These are phyloP conservation scores for Zymoseptoria brevis DNA, from an alignment of 2,329 filamentous ascomycete species.

Conservation along the genomic window DNA sequence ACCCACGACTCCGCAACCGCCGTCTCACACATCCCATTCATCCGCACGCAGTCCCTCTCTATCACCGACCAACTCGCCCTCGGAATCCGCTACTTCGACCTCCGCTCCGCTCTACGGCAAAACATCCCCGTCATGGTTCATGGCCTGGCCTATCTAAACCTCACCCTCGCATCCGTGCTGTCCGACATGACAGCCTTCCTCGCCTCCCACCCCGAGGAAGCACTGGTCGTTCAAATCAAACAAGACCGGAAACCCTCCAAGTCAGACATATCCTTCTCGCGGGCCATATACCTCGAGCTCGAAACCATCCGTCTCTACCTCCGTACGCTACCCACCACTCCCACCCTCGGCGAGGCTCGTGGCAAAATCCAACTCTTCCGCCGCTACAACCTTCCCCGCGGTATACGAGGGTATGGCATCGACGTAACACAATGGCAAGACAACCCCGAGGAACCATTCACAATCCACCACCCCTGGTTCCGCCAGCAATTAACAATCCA, in stretches of 20 bases:
- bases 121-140: slow-evolving; percentile 31
- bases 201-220: slow-evolving; percentile 23
- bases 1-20: slow-evolving; percentile 32
- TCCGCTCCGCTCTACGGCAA: slow-evolving; percentile 28
- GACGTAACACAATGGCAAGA: slow-evolving; percentile 30
- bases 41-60: slow-evolving; percentile 27
- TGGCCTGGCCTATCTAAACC: slow-evolving; percentile 24
- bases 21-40: slow-evolving; percentile 29
- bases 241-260: slow-evolving; percentile 27
- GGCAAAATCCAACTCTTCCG: slow-evolving; percentile 32
- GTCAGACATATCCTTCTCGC: slow-evolving; percentile 32
- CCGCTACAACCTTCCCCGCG: slow-evolving; percentile 21
- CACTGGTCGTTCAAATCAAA: slow-evolving; percentile 30
- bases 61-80: slow-evolving; percentile 25
- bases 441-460: slow-evolving; percentile 29
- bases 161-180: slow-evolving; percentile 24
- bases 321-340: slow-evolving; percentile 30
- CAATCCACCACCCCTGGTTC: slow-evolving; percentile 32
- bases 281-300: slow-evolving; percentile 28
- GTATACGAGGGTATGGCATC: slow-evolving; percentile 23
- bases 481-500: slow-evolving; percentile 36
- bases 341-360: slow-evolving; percentile 26
- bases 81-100: slow-evolving; percentile 32
- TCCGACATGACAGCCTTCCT: slow-evolving; percentile 26
- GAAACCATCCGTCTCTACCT: slow-evolving; percentile 21